Evolutionary conservation across 495 filamentous ascomycete genomes (phyloP), one percentile per base, ranked within the genome.

Genomic region (Xylaria nigripes): DNA sequence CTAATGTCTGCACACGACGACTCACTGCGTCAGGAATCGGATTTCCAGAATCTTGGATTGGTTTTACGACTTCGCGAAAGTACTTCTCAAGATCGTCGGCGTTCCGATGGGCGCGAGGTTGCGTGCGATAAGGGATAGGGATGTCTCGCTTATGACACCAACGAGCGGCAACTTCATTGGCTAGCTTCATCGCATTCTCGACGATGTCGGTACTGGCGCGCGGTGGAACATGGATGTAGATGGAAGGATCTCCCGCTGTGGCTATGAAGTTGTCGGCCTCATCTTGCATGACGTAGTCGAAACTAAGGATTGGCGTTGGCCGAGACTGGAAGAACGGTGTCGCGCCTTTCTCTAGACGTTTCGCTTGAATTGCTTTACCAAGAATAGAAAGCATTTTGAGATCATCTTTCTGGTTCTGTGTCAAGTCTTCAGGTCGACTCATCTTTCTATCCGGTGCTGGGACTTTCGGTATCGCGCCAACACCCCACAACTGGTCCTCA

Each of bases 141-240:
- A 98, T 88, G 50, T 79, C 74, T 32, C 91, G 84, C 36, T 82
- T 76, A 15, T 76, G 62, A 62, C 85, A 88, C 86, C 89, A 98
- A 34, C 66, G 69, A 6, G 83, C 90, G 2, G 82, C 83, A 18
- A 86, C 70, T 60, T 86, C 77, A 57, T 86, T 86, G 46, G 84
- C 90, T 18, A 92, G 70, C 44, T 87, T 73, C 93, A 97, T 98
- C 21, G 86, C 63, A 49, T 68, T 68, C 48, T 61, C 63, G 48
- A 76, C 74, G 2, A 76, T 50, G 7, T 64, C 51, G n/a, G 54
- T 62, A 22, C 53, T 60, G 6, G 38, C 49, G 10, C 23, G 34
- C 13, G 47, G 24, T 3, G 52, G 57, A 42, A 73, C 74, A 2
- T 64, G 52, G 27, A 76, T 45, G 24, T 55, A 55, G 36, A 77